Percentiles rank a stretch among this genome's conserved stretches.
phyloP scores from a whole-genome alignment of 441 rosid genomes.

The Biscutella laevigata region DNA sequence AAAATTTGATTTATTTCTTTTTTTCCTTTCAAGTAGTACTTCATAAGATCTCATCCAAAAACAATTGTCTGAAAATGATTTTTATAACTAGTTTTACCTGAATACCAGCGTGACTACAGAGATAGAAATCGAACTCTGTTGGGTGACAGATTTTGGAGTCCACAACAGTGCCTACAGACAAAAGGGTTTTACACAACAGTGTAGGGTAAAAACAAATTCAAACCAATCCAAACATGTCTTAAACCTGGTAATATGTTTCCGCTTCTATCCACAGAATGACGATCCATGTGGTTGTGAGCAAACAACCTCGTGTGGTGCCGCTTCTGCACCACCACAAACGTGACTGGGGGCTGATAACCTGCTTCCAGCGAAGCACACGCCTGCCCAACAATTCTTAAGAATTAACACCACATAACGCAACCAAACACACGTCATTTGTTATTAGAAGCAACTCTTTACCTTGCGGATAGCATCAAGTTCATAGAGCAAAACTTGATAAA shows the following conservation, averaged over 20 bases:
- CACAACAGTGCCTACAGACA: constrained; percentile 72
- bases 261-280: constrained; percentile 65
- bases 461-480: constrained; percentile 93
- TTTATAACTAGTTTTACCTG: constrained; percentile 37
- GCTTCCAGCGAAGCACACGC: constrained; percentile 87
- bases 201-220: too few species aligned
- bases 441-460: constrained; percentile 28
- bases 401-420: neutral
- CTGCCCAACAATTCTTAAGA: constrained; percentile 22
- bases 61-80: neutral
- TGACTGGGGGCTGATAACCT: constrained; percentile 92
- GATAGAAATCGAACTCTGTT: constrained; percentile 88
- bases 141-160: constrained; percentile 96
- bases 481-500: constrained; percentile 74
- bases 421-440: neutral
- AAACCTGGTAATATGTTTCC: constrained; percentile 89
- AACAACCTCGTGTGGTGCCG: constrained; percentile 96
- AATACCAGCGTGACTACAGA: constrained; percentile 97
- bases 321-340: constrained; percentile 97
- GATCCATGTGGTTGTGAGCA: constrained; percentile 67
- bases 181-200: neutral
- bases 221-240: neutral
- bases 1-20: neutral
- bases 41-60: neutral
- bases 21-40: too few species aligned